Conservation (phyloP, 805 yeast species). For the Dipodascus albidus region DNA sequence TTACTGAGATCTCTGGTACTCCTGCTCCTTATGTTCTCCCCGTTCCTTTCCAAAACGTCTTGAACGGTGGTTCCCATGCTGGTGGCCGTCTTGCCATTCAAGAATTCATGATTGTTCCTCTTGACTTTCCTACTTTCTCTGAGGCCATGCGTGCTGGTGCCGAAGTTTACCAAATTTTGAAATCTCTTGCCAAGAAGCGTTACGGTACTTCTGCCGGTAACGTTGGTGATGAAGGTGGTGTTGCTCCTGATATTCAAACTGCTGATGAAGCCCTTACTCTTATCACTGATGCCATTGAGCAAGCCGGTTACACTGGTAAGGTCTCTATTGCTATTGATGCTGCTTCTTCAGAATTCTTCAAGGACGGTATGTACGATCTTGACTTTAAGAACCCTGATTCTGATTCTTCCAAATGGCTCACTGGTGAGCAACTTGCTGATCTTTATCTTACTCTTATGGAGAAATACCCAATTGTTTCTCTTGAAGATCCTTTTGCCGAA, state of each 20-base stretch:
- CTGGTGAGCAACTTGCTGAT: constrained; percentile 78
- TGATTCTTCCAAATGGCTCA: constrained; percentile 81
- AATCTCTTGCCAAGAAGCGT: constrained; percentile 82
- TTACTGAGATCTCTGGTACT: constrained; percentile 70
- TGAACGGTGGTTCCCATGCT: constrained; percentile 99
- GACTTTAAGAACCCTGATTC: constrained; percentile 97
- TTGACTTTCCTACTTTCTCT: constrained; percentile 78
- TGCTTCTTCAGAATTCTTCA: constrained; percentile 96
- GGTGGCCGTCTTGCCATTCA: constrained; percentile 99
- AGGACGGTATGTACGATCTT: constrained; percentile 93
- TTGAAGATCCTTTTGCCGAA: constrained; percentile 99
- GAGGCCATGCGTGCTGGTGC: constrained; percentile 96
- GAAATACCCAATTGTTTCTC: constrained; percentile 95
- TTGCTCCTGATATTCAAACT: constrained; percentile 93
- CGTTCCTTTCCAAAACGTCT: constrained; percentile 96
- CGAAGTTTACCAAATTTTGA: constrained; percentile 96
- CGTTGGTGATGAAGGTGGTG: constrained; percentile 99
- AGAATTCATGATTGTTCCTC: constrained; percentile 98
- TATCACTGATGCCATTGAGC: constrained; percentile 77
- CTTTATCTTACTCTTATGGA: constrained; percentile 69
- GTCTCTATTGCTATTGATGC: constrained; percentile 89
- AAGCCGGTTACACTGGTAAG: constrained; percentile 92
- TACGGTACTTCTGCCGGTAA: constrained; percentile 99
- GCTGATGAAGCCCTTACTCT: constrained; percentile 97
- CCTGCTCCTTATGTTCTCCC: constrained; percentile 85